Evolutionary conservation across 495 filamentous ascomycete genomes (phyloP), one percentile per base, ranked within the genome.

Genomic region (Neurospora terricola): DNA sequence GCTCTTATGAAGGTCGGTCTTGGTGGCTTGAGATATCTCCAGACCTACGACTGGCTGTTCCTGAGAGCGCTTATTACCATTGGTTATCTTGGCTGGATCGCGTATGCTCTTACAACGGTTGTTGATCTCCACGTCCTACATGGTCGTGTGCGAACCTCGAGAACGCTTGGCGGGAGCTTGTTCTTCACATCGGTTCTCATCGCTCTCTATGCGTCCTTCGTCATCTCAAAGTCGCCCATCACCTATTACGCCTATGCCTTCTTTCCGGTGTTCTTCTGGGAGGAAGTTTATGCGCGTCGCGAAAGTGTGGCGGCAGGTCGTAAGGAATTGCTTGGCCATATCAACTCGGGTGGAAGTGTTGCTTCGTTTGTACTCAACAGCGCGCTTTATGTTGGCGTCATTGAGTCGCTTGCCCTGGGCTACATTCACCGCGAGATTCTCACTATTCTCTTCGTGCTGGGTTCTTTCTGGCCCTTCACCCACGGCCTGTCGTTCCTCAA

Each of bases 21-120:
- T 3, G 89, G 93, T 72, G 96, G 96, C 30, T 85, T 99, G 48
- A 88, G 96, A 48, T 99, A 99, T 78, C 87, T 98, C 38, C 96
- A 99, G 80, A 98, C 93, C 0, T 89, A 88, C 74, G 96, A 99
- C 82, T 99, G 96, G 96, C 86, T 98, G n/a, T 98, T 99, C 83
- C 81, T 99, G 40, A 87, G 96, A 70, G 91, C 91, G n/a, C 87
- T 98, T 42, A 92, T 99, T 40, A 96, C 96, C 14, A 79, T 90
- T n/a, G 96, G 96, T 23, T 99, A 98, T 79, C 81, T 98, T 34
- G 96, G 96, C 30, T 99, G 95, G 95, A 97, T 99, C 75, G 91
- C 93, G 16, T 99, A 95, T 84, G 93, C 96, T 0, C 84, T 97
- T 69, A 96, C 94, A 5, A 97, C 93, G 2, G 94, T 98, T 62